phyloP scores from a whole-genome alignment of 345 rosid species.

The Tarenaya hassleriana region DNA sequence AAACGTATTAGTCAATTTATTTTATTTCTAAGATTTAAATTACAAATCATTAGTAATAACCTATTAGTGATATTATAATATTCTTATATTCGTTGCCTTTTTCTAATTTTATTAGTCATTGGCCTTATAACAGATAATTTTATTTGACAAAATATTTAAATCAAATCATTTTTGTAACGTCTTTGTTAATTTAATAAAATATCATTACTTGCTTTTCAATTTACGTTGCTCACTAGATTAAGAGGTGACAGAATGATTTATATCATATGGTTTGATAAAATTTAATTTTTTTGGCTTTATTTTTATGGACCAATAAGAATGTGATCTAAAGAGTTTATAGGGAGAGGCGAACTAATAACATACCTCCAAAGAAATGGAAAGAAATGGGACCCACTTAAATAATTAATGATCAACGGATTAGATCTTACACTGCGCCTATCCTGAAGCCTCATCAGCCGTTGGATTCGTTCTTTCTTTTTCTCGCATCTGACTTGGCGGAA shows the following conservation, averaged over 20 bases:
- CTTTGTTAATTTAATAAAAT: too few species aligned
- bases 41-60: neutral
- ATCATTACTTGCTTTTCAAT: too few species aligned
- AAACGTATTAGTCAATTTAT: neutral
- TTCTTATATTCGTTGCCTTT: neutral
- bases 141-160: too few species aligned
- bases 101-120: too few species aligned
- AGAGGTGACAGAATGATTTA: too few species aligned
- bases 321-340: neutral
- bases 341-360: constrained; percentile 2
- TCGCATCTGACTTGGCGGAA: constrained; percentile 49
- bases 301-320: neutral
- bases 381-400: constrained; percentile 29
- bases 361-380: constrained; percentile 28
- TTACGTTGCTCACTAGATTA: too few species aligned
- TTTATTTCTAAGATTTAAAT: neutral
- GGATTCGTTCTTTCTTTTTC: constrained; percentile 15
- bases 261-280: too few species aligned
- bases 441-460: constrained; percentile 29
- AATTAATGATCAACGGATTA: constrained; percentile 24
- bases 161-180: too few species aligned
- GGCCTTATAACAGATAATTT: too few species aligned
- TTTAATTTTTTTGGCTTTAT: too few species aligned
- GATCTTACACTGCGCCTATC: constrained; percentile 17
- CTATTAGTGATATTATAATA: neutral